phyloP scores from a whole-genome alignment of 148 eudicot genomes.

The Persicaria tinctoria region DNA sequence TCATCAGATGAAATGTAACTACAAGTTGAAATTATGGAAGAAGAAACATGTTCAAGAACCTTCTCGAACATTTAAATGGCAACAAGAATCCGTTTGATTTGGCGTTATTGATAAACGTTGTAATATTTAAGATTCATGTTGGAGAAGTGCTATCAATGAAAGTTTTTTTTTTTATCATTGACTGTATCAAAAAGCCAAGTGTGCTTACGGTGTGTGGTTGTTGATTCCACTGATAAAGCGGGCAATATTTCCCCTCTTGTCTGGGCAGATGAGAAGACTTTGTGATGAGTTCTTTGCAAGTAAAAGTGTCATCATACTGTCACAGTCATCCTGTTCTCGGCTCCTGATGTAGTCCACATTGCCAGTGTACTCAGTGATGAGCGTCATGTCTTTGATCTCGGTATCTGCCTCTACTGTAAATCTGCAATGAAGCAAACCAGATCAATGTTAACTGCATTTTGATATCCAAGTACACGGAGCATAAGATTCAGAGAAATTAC shows the following conservation, averaged over 20 bases:
- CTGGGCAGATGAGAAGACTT: constrained; percentile 85
- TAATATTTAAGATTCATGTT: too few relatives aligned
- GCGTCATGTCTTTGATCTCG: constrained; percentile 76
- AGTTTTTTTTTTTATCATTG: too few relatives aligned
- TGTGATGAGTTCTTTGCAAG: constrained; percentile 50
- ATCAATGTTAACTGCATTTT: neutral
- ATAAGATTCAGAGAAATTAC: constrained; percentile 26
- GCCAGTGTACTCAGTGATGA: constrained; percentile 72
- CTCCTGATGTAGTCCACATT: constrained; percentile 86
- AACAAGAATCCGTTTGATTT: neutral
- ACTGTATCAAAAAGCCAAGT: neutral
- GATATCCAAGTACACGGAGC: neutral
- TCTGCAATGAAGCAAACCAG: constrained; percentile 30
- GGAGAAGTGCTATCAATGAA: too few relatives aligned
- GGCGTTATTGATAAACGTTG: neutral
- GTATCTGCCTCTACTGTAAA: constrained; percentile 82
- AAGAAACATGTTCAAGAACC: too few relatives aligned
- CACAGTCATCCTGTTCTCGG: constrained; percentile 80
- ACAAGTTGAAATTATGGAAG: too few relatives aligned
- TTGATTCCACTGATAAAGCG: constrained; percentile 92
- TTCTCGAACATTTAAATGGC: neutral
- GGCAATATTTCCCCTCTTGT: constrained; percentile 85
- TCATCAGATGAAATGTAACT: neutral
- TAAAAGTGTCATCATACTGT: constrained; percentile 93
- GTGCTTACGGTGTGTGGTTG: constrained; percentile 72